Conservation (phyloP, 352 stramenopile genomes). For the Discostella stelligera region DNA sequence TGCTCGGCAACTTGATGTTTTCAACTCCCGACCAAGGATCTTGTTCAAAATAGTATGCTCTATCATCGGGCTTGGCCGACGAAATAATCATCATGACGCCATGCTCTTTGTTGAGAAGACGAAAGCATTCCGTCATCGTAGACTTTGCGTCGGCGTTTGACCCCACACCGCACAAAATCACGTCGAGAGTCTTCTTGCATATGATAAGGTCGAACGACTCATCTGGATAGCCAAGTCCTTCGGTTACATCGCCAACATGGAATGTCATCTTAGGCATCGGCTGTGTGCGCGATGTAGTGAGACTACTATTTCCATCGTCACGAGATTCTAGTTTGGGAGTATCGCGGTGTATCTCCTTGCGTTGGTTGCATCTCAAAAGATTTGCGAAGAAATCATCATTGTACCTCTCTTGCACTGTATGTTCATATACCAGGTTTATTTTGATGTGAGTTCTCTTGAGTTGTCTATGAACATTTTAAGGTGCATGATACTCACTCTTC, state of each 20-base stretch:
- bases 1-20: slow-evolving; percentile 50
- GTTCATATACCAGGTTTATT: neutral
- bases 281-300: neutral
- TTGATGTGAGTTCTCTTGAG: neutral
- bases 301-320: slow-evolving; percentile 33
- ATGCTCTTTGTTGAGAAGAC: slow-evolving; percentile 61
- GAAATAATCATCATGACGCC: slow-evolving; percentile 75
- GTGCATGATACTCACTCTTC: slow-evolving; percentile 48
- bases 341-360: slow-evolving; percentile 19
- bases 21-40: slow-evolving; percentile 48
- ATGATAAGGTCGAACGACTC: slow-evolving; percentile 80
- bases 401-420: slow-evolving; percentile 50
- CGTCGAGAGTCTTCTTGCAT: slow-evolving; percentile 78
- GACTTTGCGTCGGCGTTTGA: slow-evolving; percentile 42
- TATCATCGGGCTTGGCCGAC: slow-evolving; percentile 67
- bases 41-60: slow-evolving; percentile 76
- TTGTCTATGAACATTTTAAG: slow-evolving; percentile 4
- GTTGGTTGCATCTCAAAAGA: slow-evolving; percentile 23
- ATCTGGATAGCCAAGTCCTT: slow-evolving; percentile 62
- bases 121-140: slow-evolving; percentile 63
- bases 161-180: slow-evolving; percentile 62
- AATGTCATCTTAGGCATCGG: slow-evolving; percentile 58
- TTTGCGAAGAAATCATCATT: slow-evolving; percentile 36
- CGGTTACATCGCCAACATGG: slow-evolving; percentile 63
- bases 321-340: slow-evolving; percentile 39